A percentile compares a stretch with the other conserved stretches of the same genome.
These are phyloP conservation scores for Candida freyschussii DNA, from an alignment of 1,139 yeast genomes.

Conservation along the genomic window DNA sequence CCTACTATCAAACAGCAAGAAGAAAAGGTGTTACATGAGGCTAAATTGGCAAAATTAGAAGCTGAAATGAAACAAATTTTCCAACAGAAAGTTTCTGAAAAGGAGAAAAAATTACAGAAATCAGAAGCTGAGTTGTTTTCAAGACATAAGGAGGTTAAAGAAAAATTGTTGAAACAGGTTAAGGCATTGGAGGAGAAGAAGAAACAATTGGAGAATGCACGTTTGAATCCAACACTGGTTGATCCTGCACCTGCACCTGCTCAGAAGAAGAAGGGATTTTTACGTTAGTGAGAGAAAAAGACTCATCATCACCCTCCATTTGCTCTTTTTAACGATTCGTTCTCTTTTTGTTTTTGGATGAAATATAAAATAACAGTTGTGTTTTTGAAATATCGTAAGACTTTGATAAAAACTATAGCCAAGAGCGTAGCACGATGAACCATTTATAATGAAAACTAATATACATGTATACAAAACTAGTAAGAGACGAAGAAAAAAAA, in stretches of 20 bases:
- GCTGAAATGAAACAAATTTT: slow-evolving; percentile 95
- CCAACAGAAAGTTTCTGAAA: slow-evolving; percentile 94
- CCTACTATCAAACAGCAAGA: slow-evolving; percentile 92
- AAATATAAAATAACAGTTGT: neutral
- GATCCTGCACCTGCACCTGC: slow-evolving; percentile 39
- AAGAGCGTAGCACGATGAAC: too few species aligned
- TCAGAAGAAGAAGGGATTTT: slow-evolving; percentile 58
- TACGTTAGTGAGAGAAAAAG: too few species aligned
- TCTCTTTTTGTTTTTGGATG: neutral
- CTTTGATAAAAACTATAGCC: too few species aligned
- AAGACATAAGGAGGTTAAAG: slow-evolving; percentile 96
- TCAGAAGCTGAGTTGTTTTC: slow-evolving; percentile 96
- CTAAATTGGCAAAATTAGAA: slow-evolving; percentile 91
- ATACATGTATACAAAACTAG: slow-evolving; percentile 3
- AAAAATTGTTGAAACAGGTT: slow-evolving; percentile 82
- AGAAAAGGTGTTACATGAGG: slow-evolving; percentile 89
- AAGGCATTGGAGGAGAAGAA: slow-evolving; percentile 89
- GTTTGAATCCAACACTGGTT: slow-evolving; percentile 48
- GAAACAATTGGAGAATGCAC: slow-evolving; percentile 70
- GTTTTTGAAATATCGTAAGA: too few species aligned
- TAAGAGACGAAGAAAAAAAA: too few species aligned
- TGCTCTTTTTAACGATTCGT: neutral
- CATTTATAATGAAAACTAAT: slow-evolving; percentile 1
- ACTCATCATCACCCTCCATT: too few species aligned
- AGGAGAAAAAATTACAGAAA: slow-evolving; percentile 95